Evolutionary conservation across 1,284 basidiomycete species (phyloP), one percentile per base, ranked within the genome.

Genomic region (Apiotrichum porosum): DNA sequence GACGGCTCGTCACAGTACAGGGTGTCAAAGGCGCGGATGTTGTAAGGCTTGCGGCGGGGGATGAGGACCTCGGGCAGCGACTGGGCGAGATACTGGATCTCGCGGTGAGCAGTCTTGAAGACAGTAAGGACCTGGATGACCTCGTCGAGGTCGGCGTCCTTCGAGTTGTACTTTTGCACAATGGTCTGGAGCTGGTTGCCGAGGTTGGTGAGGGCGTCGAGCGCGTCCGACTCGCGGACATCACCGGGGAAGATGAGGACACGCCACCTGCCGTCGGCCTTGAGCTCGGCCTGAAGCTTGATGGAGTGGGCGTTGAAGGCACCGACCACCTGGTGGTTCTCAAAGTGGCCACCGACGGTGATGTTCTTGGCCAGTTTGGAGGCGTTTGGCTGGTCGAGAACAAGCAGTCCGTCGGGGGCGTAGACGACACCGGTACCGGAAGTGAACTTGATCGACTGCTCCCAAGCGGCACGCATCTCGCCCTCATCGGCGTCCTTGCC

Each of bases 201-300:
- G 28, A 82, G 68, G 15, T 54, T 47, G 12, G 73, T 57, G 6
- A 83, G 58, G 45, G 74, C 74, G 24, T 58, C 58, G 9, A 71
- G 64, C 44, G 81, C 78, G 5, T 55, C 44, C 4, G 68, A 34
- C 18, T 78, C 59, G 8, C 69, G 71, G 8, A 79, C 66, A 51
- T 82, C 73, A 9, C 86, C 86, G 0, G 78, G 72, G 66, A 87
- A 87, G 13, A 86, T 72, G 37, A 88, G 71, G 26, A 88, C 47
- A 60, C 86, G 84, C 77, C 85, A 88, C n/a, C 83, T 80, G 9
- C 76, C 77, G 57, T 88, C 82, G 12, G 84, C 76, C 4, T 80
- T 81, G 34, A 85, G 71, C 36, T 84, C 65, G 56, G 86, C 82
- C 44, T 87, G 85, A 26, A 89, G 74, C 49, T 87, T 79, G 41